These are phyloP conservation scores for Penicillium verhagenii DNA, from an alignment of 495 filamentous ascomycete genomes.

Conservation along the genomic window DNA sequence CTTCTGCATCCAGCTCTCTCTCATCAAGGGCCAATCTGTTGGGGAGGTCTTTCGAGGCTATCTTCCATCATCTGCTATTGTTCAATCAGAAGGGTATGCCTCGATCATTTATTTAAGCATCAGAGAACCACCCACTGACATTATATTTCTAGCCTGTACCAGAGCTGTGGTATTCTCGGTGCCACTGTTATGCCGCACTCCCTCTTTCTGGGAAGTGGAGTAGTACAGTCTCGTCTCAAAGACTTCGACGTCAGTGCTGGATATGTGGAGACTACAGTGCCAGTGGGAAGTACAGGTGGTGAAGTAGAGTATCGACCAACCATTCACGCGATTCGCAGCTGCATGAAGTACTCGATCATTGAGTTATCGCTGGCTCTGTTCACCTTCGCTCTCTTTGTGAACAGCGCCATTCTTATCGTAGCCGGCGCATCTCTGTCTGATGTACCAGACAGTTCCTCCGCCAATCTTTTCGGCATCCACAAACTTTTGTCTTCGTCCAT, in stretches of 20 bases:
- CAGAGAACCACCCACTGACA: background rate
- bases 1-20: conserved; percentile 84
- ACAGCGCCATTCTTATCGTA: conserved; percentile 86
- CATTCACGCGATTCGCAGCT: conserved; percentile 71
- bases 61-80: conserved; percentile 71
- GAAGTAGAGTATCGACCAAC: conserved; percentile 73
- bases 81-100: conserved; percentile 62
- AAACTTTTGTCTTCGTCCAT: conserved; percentile 67
- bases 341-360: conserved; percentile 76
- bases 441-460: conserved; percentile 53
- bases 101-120: conserved; percentile 5
- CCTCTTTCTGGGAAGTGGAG: conserved; percentile 84
- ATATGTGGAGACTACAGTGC: conserved; percentile 47
- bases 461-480: conserved; percentile 82
- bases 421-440: conserved; percentile 74
- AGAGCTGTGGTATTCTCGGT: conserved; percentile 88
- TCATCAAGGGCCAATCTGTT: conserved; percentile 65
- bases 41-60: conserved; percentile 84
- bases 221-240: conserved; percentile 77
- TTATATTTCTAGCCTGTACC: conserved; percentile 62
- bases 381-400: conserved; percentile 92
- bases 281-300: conserved; percentile 38
- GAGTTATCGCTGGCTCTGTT: conserved; percentile 78
- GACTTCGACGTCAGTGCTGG: conserved; percentile 69
- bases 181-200: conserved; percentile 95